Evolutionary conservation across 306 rosid genomes (phyloP).

Genomic region (Boehmeria nivea): DNA sequence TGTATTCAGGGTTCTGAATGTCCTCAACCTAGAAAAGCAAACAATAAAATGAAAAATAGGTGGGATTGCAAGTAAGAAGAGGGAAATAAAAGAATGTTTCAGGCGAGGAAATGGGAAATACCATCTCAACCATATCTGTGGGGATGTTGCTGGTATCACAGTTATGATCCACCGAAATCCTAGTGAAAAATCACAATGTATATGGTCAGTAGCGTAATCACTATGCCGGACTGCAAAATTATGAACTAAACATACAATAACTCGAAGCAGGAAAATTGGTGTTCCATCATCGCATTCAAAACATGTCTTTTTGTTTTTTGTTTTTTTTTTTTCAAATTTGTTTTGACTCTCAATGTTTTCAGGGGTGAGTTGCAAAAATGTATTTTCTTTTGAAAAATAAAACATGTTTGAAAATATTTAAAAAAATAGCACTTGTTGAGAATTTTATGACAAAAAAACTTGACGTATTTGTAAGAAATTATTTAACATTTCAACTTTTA

Average conservation of each 20-base stretch:
- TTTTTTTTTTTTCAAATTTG: too few species aligned
- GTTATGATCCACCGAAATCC: conserved; percentile 24
- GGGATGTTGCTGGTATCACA: conserved; percentile 3
- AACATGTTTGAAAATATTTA: too few species aligned
- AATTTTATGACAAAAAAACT: too few species aligned
- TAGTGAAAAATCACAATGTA: conserved; percentile 22
- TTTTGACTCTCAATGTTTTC: too few species aligned
- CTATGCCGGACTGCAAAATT: neutral
- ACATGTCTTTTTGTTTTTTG: too few species aligned
- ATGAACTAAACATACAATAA: neutral
- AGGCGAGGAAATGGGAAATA: conserved; percentile 19
- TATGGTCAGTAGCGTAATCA: conserved; percentile 1
- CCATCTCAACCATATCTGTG: conserved; percentile 20
- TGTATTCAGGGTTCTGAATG: conserved; percentile 14
- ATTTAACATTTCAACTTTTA: too few species aligned
- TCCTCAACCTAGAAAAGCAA: conserved; percentile 26
- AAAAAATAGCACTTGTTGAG: too few species aligned
- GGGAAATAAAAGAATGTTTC: neutral
- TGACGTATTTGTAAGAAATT: too few species aligned
- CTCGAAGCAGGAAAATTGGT: too few species aligned
- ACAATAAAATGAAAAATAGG: neutral
- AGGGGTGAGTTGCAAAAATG: too few species aligned
- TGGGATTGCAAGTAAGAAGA: neutral
- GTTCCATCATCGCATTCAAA: too few species aligned
- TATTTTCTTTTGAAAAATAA: too few species aligned